Evolutionary conservation across 1,284 basidiomycete species (phyloP), one percentile per base, ranked within the genome.

Genomic region (Tylopilus sp.): DNA sequence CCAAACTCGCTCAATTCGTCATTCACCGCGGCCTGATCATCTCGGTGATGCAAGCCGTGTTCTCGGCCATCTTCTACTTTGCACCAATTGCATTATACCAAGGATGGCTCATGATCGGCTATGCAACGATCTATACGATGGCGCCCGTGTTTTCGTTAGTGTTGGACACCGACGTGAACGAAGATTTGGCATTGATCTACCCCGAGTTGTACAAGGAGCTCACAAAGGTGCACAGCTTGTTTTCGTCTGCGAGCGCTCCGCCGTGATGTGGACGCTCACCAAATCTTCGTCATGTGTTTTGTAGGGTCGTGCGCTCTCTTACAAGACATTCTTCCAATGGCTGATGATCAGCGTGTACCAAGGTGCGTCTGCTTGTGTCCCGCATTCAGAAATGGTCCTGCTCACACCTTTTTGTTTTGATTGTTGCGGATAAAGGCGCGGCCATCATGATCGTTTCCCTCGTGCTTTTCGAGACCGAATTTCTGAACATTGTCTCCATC

Each of bases 261-360:
- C 23, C 1, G 15, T 9, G 36, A 28, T 13, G 18, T 25, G 53
- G 43, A 55, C 26, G 3, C 40, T 56, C 1, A 39, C 36, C 29
- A 30, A 2, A 30, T 10, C 28, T 28, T 4, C 10, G n/a, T 52
- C 43, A 28, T 44, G n/a, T 36, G 12, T 34, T 21, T n/a, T 49
- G 3, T 56, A 95, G 92, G 94, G 94, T 4, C 89, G 95, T 52
- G 85, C 90, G 2, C 69, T 98, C 36, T 94, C 90, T 8, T 94
- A 89, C 74, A 97, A 97, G 74, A 99, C 96, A 0, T 99, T 99
- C 75, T 98, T 98, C 72, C 84, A 88, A 52, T 99, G 97, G 96
- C 75, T 96, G 55, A 93, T 95, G 82, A 95, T 98, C 63, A 96
- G 92, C 60, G 76, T 97, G 29, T 99, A 99, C 70, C 97, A 99